Evolutionary conservation across 148 eudicot species (phyloP), one percentile per base, ranked within the genome.

Genomic region (Silene conica): DNA sequence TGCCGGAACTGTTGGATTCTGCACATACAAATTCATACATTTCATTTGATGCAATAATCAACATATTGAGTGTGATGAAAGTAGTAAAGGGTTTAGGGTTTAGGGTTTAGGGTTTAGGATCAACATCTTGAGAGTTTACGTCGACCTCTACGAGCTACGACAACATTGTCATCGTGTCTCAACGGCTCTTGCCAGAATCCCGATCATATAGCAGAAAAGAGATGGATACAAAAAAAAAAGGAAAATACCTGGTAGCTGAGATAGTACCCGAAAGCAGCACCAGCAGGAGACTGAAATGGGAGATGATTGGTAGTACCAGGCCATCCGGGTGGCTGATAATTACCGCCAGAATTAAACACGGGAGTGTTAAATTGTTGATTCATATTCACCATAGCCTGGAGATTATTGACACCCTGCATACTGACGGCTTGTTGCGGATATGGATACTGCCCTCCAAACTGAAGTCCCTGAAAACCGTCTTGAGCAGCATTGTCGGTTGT

Each of bases 401-500:
- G 28, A 62, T 41, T 23, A 63, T 25, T 74, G 20, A 26, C 71
- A 19, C 70, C 75, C 15, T 72, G 78, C 78, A 79, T 70, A 64
- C 70, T 63, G 38, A 74, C 26, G 56, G 75, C 71, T 5, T 63
- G 68, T 1, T 73, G 75, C 54, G 69, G 69, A 21, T 73, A 78
- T 21, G 78, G 77, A 71, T 79, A 70, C 34, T 74, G 69, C 12
- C 60, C 75, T n/a, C 63, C 75, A 70, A 75, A 70, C 67, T 79
- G 78, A 28, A 79, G 63, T 46, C 78, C 82, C 59, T 79, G 82
- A 56, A 70, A 64, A 56, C 62, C 78, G 48, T 75, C 82, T 15
- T 79, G 82, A 26, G 74, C 75, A 16, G 64, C 25, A 46, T 79
- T 79, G 67, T 79, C 82, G n/a, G 68, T 79, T 31, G 75, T 70